Conservation (phyloP, 129 eudicot genomes). For the Centaurea solstitialis region DNA sequence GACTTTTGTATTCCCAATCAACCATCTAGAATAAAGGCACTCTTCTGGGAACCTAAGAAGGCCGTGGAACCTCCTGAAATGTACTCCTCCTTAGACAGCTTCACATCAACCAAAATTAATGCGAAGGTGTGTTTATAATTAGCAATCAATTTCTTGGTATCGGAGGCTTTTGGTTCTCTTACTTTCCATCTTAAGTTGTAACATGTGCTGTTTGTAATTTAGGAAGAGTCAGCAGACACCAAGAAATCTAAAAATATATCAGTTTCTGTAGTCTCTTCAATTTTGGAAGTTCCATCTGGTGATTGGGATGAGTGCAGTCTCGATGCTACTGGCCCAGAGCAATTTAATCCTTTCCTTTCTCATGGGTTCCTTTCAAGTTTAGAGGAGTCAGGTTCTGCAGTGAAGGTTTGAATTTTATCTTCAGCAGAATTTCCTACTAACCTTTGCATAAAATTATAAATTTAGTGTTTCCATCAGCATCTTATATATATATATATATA, state of each 20-base stretch:
- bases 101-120: conserved; percentile 51
- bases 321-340: conserved; percentile 71
- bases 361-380: conserved; percentile 95
- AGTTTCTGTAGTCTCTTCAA: conserved; percentile 80
- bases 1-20: conserved; percentile 22
- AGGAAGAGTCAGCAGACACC: conserved; percentile 44
- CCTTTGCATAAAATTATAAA: not conserved
- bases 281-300: conserved; percentile 65
- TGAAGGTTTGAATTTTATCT: conserved; percentile 56
- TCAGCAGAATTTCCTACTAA: not conserved
- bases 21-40: conserved; percentile 48
- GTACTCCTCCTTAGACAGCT: conserved; percentile 54
- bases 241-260: conserved; percentile 48
- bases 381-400: conserved; percentile 83
- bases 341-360: conserved; percentile 79
- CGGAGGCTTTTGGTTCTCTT: not conserved
- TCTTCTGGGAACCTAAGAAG: conserved; percentile 83
- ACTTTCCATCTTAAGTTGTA: not conserved
- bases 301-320: conserved; percentile 93
- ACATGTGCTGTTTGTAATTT: conserved; percentile 10
- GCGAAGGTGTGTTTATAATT: conserved; percentile 48
- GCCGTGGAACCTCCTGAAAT: conserved; percentile 54
- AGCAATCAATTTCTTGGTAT: not conserved
- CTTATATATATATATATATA: too few species aligned
- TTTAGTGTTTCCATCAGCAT: not conserved